phyloP scores from a whole-genome alignment of 345 rosid species.

The Sisymbrium altissimum region DNA sequence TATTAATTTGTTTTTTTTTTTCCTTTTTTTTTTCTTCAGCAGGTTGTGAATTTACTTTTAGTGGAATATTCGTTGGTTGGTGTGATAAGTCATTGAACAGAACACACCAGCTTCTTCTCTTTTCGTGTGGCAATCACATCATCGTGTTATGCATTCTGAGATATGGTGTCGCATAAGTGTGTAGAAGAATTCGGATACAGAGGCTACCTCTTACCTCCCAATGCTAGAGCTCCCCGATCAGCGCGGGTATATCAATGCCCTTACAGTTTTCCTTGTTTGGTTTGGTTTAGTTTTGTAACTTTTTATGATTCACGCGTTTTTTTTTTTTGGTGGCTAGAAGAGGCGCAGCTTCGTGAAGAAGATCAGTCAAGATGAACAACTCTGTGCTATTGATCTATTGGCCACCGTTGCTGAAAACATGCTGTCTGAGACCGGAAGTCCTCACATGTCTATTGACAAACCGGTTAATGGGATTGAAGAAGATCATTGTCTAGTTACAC shows the following conservation, averaged over 20 bases:
- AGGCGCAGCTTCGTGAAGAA: constrained; percentile 55
- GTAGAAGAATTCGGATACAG: constrained; percentile 58
- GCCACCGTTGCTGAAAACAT: constrained; percentile 93
- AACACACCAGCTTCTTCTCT: background rate
- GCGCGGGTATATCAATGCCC: constrained; percentile 64
- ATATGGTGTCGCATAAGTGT: constrained; percentile 64
- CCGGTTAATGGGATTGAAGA: constrained; percentile 41
- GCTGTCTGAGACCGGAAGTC: constrained; percentile 44
- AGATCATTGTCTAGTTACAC: constrained; percentile 35
- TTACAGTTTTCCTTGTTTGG: background rate
- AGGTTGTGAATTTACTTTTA: background rate
- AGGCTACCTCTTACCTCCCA: constrained; percentile 75
- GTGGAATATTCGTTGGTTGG: constrained; percentile 8
- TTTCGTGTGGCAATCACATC: background rate
- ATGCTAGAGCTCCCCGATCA: constrained; percentile 86
- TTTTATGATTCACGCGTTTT: background rate
- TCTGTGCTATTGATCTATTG: constrained; percentile 78
- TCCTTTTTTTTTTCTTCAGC: background rate
- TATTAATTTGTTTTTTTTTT: too few relatives aligned
- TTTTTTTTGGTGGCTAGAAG: constrained; percentile 43
- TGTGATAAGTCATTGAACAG: constrained; percentile 1
- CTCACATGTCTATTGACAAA: constrained; percentile 38
- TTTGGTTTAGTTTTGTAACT: background rate
- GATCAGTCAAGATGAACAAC: constrained; percentile 44
- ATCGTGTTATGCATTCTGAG: constrained; percentile 52